These are phyloP conservation scores for Sanguinoderma infundibulare DNA, from an alignment of 1,284 basidiomycete genomes.

Conservation along the genomic window DNA sequence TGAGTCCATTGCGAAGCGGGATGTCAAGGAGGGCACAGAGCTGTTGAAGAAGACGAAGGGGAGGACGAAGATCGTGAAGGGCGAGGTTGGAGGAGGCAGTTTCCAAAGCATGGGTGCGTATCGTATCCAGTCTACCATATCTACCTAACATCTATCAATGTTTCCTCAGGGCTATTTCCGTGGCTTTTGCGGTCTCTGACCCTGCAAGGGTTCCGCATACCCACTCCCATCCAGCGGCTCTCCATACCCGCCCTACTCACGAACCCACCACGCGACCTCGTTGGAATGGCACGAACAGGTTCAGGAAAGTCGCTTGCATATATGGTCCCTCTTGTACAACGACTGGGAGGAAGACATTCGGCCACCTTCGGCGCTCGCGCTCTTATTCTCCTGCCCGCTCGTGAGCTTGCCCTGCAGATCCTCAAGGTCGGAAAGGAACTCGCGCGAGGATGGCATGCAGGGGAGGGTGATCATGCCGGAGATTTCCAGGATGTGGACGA, in stretches of 20 bases:
- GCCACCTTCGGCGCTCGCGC: conserved; percentile 86
- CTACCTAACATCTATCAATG: no score
- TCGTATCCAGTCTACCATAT: conserved; percentile 5
- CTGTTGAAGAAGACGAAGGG: conserved; percentile 73
- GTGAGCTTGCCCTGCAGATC: conserved; percentile 95
- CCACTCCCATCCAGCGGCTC: conserved; percentile 95
- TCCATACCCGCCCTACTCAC: conserved; percentile 88
- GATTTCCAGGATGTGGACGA: conserved; percentile 59
- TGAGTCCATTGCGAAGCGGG: conserved; percentile 65
- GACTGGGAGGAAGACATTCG: conserved; percentile 83
- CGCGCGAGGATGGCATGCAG: conserved; percentile 74
- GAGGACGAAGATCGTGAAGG: conserved; percentile 58
- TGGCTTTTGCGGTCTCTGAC: conserved; percentile 85
- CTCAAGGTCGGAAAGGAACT: conserved; percentile 95
- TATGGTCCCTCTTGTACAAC: conserved; percentile 90
- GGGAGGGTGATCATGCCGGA: conserved; percentile 66
- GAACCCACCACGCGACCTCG: conserved; percentile 90
- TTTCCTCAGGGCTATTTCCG: conserved; percentile 74
- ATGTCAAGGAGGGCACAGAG: conserved; percentile 72
- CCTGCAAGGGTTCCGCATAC: conserved; percentile 92
- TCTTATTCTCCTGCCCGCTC: conserved; percentile 89
- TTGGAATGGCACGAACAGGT: conserved; percentile 98
- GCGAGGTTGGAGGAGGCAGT: conserved; percentile 81
- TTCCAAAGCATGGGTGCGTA: conserved; percentile 87
- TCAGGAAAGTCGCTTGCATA: conserved; percentile 99